These are phyloP conservation scores for Wickerhamiella parazyma DNA, from an alignment of 805 yeast genomes.

Conservation along the genomic window DNA sequence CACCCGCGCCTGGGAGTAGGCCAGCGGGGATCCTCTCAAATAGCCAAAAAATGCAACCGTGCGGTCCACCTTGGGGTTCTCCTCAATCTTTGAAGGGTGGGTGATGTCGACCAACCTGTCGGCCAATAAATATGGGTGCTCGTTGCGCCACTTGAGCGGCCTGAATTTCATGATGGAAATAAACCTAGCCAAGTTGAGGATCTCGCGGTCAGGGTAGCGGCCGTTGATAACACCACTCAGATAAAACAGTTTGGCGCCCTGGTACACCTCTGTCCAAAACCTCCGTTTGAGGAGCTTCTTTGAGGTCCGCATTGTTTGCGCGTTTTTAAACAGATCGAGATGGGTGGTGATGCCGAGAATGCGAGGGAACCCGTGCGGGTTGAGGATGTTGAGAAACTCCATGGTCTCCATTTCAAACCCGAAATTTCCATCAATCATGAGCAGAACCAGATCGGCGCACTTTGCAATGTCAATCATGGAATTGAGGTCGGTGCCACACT, in stretches of 20 bases:
- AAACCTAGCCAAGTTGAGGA: conserved; percentile 78
- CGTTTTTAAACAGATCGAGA: conserved; percentile 82
- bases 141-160: conserved; percentile 98
- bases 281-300: conserved; percentile 86
- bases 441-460: conserved; percentile 78
- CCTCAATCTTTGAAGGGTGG: conserved; percentile 70
- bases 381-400: conserved; percentile 93
- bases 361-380: conserved; percentile 98
- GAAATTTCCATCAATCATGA: conserved; percentile 90
- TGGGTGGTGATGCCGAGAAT: conserved; percentile 93
- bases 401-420: conserved; percentile 99
- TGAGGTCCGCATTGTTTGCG: conserved; percentile 75
- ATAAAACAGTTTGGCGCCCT: conserved; percentile 92
- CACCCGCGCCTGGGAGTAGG: conserved; percentile 52
- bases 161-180: conserved; percentile 95
- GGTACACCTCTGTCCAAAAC: conserved; percentile 98
- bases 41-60: conserved; percentile 88
- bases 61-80: conserved; percentile 73
- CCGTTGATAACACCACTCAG: conserved; percentile 94
- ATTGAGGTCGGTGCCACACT: conserved; percentile 82
- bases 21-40: conserved; percentile 82
- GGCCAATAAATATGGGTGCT: conserved; percentile 85
- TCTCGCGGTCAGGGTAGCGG: conserved; percentile 94
- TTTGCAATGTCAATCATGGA: conserved; percentile 96
- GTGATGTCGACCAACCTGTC: conserved; percentile 91